A percentile compares a stretch with the other conserved stretches of the same genome.
These are phyloP conservation scores for Mrakia hoshinonis DNA, from an alignment of 768 basidiomycete genomes.

Conservation along the genomic window DNA sequence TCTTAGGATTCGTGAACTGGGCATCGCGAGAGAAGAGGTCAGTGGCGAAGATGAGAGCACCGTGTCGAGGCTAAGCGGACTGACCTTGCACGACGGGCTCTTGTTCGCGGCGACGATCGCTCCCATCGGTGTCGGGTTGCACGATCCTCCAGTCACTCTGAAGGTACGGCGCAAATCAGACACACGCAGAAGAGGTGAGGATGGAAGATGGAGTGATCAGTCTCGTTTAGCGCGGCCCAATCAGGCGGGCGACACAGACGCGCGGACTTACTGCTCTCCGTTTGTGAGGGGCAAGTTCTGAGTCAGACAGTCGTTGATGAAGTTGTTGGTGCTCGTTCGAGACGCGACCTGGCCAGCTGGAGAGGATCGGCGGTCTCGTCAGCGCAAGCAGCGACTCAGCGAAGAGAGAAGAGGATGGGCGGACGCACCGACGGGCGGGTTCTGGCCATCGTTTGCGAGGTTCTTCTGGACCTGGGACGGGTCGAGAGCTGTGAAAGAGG, in stretches of 20 bases:
- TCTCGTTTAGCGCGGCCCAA: no score
- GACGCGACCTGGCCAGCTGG: slow-evolving; percentile 48
- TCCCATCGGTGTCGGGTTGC: slow-evolving; percentile 53
- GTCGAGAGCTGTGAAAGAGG: slow-evolving; percentile 44
- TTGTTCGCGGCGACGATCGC: slow-evolving; percentile 6
- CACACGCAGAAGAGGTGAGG: no score
- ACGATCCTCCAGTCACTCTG: slow-evolving; percentile 35
- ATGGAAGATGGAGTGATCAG: no score
- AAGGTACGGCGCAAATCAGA: no score
- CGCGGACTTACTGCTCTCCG: slow-evolving; percentile 42
- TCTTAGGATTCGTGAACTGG: slow-evolving; percentile 7
- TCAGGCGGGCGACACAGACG: no score
- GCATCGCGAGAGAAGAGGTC: neutral
- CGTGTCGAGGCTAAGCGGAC: neutral
- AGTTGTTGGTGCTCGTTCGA: slow-evolving; percentile 56
- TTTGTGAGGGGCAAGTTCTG: slow-evolving; percentile 51
- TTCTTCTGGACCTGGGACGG: slow-evolving; percentile 48
- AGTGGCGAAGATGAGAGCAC: neutral
- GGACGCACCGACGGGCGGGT: neutral
- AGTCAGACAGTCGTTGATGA: slow-evolving; percentile 52
- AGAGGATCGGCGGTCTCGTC: no score
- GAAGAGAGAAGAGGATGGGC: no score
- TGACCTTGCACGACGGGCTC: slow-evolving; percentile 41
- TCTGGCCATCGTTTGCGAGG: slow-evolving; percentile 49
- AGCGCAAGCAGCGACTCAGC: no score